These are phyloP conservation scores for Lasiodiplodia sp. DNA, from an alignment of 2,329 filamentous ascomycete genomes.

Conservation along the genomic window DNA sequence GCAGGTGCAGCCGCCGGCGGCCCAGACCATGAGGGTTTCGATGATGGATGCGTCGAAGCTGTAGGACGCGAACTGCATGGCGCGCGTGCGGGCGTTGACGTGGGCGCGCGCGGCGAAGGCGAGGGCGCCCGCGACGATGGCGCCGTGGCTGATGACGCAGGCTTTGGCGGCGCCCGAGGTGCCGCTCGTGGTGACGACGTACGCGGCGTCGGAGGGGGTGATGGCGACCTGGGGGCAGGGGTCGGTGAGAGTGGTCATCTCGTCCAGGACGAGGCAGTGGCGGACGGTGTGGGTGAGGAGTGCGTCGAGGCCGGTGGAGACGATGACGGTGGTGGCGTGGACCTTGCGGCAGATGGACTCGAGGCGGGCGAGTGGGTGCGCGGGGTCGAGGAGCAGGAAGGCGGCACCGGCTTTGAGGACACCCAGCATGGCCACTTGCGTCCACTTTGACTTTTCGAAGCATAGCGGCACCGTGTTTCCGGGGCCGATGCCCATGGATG, in stretches of 20 bases:
- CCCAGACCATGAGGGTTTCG: conserved; percentile 44
- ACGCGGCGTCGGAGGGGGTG: neutral
- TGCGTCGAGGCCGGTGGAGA: conserved; percentile 33
- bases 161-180: conserved; percentile 45
- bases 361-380: neutral
- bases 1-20: conserved; percentile 49
- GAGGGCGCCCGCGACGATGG: conserved; percentile 38
- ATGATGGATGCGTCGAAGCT: conserved; percentile 43
- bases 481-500: conserved; percentile 35
- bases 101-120: neutral
- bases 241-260: no score
- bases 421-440: conserved; percentile 43
- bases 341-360: conserved; percentile 37
- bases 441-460: conserved; percentile 36
- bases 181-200: conserved; percentile 46
- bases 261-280: neutral
- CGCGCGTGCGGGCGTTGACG: conserved; percentile 32
- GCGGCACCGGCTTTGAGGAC: conserved; percentile 43
- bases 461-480: conserved; percentile 11
- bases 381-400: conserved; percentile 40
- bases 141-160: conserved; percentile 41
- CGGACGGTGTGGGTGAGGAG: conserved; percentile 2
- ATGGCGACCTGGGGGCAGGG: neutral
- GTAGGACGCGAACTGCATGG: conserved; percentile 32
- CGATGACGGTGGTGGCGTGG: conserved; percentile 40